Evolutionary conservation across 1,284 basidiomycete genomes (phyloP), one percentile per base, ranked within the genome.

Genomic region (Boletus austroedulis): DNA sequence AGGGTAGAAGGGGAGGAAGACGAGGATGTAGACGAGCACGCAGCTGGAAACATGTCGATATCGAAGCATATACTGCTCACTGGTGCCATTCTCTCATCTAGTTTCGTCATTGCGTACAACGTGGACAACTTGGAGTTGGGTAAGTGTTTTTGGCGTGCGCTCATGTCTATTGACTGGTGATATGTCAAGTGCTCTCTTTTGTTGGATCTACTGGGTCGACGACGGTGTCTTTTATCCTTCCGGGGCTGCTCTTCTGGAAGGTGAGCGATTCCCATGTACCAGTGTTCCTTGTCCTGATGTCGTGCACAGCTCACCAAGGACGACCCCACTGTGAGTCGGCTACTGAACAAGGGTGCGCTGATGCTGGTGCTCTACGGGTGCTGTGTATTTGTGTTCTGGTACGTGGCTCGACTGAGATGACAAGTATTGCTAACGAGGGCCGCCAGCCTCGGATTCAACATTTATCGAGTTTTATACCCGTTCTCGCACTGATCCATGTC

Each of bases 171-270:
- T 64, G 55, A 72, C 43, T 57, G 34, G 44, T 38, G 53, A 58
- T 49, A 17, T 61, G 53, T 52, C 14, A 43, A 94, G 94, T 98
- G 14, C 80, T 98, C 31, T 93, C 95, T 6, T 97, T 99, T 70
- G 97, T 99, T 28, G 97, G 97, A 9, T 90, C 94, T 12, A 97
- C 96, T 0, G 97, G 97, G 19, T 95, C 92, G 21, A 98, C 96
- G 17, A 98, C 90, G 5, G 95, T 99, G 64, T 95, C 93, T 11
- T 99, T 99, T 75, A 98, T 99, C 69, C 82, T 99, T 6, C 96
- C 97, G 0, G 94, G 95, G 53, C 71, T 92, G 59, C 85, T 93
- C 66, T 90, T 85, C 72, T 91, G 87, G 87, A 86, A 90, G 86
- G 87, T 87, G 60, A 63, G 76, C 43, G 62, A 54, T 56, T 61